phyloP scores from a whole-genome alignment of 306 rosid genomes.

The Vigna nakashimae region DNA sequence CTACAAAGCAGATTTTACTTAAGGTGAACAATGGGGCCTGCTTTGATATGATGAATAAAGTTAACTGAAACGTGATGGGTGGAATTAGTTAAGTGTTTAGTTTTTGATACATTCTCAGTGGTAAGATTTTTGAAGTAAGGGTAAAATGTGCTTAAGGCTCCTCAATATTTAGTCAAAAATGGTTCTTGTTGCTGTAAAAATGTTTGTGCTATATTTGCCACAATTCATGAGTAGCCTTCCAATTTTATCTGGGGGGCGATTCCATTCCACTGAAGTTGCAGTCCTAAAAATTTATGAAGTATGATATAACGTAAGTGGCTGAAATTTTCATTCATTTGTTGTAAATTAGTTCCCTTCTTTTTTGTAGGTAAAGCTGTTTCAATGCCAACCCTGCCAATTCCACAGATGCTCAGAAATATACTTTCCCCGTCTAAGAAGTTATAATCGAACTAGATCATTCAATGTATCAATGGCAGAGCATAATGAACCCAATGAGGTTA shows the following conservation, averaged over 20 bases:
- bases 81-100: background rate
- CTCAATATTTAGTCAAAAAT: background rate
- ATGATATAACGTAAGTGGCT: conserved; percentile 1
- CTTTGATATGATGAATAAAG: background rate
- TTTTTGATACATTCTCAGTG: background rate
- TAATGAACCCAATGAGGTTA: conserved; percentile 47
- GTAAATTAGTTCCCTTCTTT: conserved; percentile 1
- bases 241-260: background rate
- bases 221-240: background rate
- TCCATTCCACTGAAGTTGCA: conserved; percentile 18
- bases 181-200: background rate
- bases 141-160: background rate
- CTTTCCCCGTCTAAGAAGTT: conserved; percentile 32
- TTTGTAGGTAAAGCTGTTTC: conserved; percentile 48
- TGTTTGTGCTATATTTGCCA: background rate
- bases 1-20: conserved; percentile 14
- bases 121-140: background rate
- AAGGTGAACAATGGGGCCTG: background rate
- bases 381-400: conserved; percentile 36
- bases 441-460: conserved; percentile 31
- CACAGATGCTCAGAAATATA: conserved; percentile 37
- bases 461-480: conserved; percentile 49
- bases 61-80: background rate
- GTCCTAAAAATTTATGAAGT: conserved; percentile 9
- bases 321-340: conserved; percentile 19